Conservation (phyloP, 176 grass and related monocot genomes). For the Cymbopogon citratus region DNA sequence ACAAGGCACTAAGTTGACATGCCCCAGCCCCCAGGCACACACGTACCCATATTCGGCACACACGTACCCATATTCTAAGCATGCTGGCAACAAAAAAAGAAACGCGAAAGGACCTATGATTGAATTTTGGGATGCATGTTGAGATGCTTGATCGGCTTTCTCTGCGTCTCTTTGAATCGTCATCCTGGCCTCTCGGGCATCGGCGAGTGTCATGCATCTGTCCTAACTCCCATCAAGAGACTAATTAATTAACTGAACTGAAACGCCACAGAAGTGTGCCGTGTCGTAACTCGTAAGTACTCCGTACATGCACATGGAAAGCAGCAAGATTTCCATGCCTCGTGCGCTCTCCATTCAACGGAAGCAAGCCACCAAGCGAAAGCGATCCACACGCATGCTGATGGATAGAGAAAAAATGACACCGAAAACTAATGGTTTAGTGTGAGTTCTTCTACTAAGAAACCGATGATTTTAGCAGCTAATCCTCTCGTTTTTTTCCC, state of each 20-base stretch:
- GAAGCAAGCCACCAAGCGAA: too few relatives aligned
- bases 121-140: neutral
- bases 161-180: neutral
- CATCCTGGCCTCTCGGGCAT: neutral
- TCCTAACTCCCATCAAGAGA: neutral
- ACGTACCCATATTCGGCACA: constrained; percentile 14
- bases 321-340: neutral
- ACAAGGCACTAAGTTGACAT: neutral
- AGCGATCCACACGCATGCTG: too few relatives aligned
- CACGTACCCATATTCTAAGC: constrained; percentile 18
- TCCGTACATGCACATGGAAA: neutral
- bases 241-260: neutral
- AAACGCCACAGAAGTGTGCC: neutral
- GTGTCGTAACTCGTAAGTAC: neutral
- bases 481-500: too few relatives aligned
- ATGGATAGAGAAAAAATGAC: neutral
- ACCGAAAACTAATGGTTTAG: too few relatives aligned
- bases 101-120: neutral
- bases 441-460: too few relatives aligned
- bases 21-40: neutral
- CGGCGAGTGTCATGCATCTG: neutral
- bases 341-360: neutral
- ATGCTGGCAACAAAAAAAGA: neutral
- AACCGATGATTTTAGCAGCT: too few relatives aligned
- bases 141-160: neutral